Percentiles rank a stretch among this genome's conserved stretches.
phyloP scores from a whole-genome alignment of 2,329 filamentous ascomycete genomes.

The Kalaharituber pfeilii region DNA sequence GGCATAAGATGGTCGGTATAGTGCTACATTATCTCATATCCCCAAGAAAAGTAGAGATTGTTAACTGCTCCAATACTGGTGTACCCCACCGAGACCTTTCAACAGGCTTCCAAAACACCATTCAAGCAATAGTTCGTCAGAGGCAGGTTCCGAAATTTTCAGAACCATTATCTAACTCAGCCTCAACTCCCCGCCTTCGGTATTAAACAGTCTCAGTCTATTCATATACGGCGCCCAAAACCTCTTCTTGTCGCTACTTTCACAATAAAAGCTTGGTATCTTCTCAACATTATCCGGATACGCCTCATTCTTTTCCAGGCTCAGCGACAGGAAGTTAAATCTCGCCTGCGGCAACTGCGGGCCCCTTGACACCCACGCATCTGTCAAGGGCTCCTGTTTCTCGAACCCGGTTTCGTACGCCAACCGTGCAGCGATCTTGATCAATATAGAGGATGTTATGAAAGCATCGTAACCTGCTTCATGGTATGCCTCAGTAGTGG shows the following conservation, averaged over 20 bases:
- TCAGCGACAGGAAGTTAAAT: not conserved
- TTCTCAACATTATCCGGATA: not conserved
- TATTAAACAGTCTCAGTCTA: not conserved
- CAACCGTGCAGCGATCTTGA: slow-evolving; percentile 21
- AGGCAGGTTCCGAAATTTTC: too few species aligned
- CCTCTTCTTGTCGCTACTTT: not conserved
- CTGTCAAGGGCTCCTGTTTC: not conserved
- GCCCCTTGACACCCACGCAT: not conserved
- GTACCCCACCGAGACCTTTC: too few species aligned
- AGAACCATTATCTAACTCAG: too few species aligned
- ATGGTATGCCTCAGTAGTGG: slow-evolving; percentile 30
- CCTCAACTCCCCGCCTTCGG: not conserved
- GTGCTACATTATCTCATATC: too few species aligned
- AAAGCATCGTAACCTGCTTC: slow-evolving; percentile 43
- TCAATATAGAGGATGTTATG: slow-evolving; percentile 31
- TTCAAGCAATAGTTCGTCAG: too few species aligned
- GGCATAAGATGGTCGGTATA: too few species aligned
- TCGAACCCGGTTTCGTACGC: not conserved
- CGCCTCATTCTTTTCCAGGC: not conserved
- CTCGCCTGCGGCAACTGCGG: not conserved
- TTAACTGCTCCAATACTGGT: too few species aligned
- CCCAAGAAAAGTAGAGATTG: too few species aligned
- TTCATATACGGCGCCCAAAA: not conserved
- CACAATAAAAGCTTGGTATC: not conserved
- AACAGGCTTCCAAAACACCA: too few species aligned